phyloP scores from a whole-genome alignment of 257 asterid genomes.

The Knoxia roxburghii region DNA sequence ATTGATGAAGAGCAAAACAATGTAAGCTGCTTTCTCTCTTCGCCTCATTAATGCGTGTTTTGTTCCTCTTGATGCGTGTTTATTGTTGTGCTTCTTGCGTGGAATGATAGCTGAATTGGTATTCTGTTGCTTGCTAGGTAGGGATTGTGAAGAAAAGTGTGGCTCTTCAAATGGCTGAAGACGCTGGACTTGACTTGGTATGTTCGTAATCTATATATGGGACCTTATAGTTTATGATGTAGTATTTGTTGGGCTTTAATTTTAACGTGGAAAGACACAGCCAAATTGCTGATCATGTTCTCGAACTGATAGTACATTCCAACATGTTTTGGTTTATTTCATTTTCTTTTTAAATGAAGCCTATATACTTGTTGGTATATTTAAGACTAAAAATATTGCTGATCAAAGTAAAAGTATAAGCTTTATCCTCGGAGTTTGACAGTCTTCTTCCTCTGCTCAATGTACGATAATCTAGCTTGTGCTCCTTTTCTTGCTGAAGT shows the following conservation, averaged over 20 bases:
- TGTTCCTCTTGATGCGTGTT: neutral
- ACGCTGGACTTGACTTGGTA: conserved; percentile 93
- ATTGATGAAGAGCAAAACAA: conserved; percentile 86
- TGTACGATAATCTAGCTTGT: neutral
- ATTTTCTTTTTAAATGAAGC: neutral
- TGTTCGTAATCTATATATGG: conserved; percentile 14
- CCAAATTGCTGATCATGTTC: neutral
- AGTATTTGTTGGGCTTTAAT: neutral
- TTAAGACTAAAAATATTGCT: neutral
- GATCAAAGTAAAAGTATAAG: neutral
- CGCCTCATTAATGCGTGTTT: neutral
- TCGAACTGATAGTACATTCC: neutral
- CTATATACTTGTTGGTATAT: neutral
- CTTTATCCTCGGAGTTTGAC: neutral
- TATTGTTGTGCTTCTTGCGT: neutral
- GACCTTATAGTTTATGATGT: neutral
- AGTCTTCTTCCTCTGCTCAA: neutral
- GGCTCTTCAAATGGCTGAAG: conserved; percentile 92
- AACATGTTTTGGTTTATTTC: neutral
- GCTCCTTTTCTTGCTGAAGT: neutral
- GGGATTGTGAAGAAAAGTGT: conserved; percentile 69
- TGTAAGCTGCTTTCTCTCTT: conserved; percentile 40
- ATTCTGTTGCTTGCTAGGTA: conserved; percentile 43
- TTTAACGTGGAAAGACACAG: neutral
- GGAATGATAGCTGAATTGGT: conserved; percentile 8